Conservation (phyloP, 805 yeast species). For the Candida sphagnicola region DNA sequence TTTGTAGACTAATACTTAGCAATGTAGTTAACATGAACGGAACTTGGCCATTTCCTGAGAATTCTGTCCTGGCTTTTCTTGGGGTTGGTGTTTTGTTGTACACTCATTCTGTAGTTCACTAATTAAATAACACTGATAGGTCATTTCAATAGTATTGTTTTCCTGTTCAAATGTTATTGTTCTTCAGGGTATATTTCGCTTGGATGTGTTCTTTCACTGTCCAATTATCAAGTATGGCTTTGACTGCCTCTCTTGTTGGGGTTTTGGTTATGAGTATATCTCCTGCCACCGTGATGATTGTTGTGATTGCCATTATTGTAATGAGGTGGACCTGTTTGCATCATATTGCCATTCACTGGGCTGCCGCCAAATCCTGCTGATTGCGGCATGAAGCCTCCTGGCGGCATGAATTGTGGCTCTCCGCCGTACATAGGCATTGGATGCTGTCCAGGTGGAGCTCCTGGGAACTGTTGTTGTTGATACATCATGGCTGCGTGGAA, state of each 20-base stretch:
- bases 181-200: background rate
- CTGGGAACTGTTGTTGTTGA: slow-evolving; percentile 30
- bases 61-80: too few relatives aligned
- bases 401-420: slow-evolving; percentile 29
- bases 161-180: too few relatives aligned
- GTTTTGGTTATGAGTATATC: slow-evolving; percentile 14
- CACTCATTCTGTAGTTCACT: too few relatives aligned
- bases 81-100: too few relatives aligned
- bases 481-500: slow-evolving; percentile 36
- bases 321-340: slow-evolving; percentile 14
- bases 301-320: slow-evolving; percentile 4
- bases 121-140: too few relatives aligned
- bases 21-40: too few relatives aligned
- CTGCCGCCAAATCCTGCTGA: slow-evolving; percentile 24
- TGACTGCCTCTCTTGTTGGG: slow-evolving; percentile 11
- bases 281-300: slow-evolving; percentile 8
- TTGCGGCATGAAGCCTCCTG: slow-evolving; percentile 34
- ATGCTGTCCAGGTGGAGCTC: slow-evolving; percentile 31
- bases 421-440: slow-evolving; percentile 31
- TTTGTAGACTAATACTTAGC: too few relatives aligned
- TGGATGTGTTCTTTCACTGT: background rate
- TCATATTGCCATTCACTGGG: slow-evolving; percentile 25
- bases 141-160: too few relatives aligned
- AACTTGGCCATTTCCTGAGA: too few relatives aligned
- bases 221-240: slow-evolving; percentile 4